Conservation (phyloP, 495 filamentous ascomycete genomes). For the Polyplosphaeria fusca region DNA sequence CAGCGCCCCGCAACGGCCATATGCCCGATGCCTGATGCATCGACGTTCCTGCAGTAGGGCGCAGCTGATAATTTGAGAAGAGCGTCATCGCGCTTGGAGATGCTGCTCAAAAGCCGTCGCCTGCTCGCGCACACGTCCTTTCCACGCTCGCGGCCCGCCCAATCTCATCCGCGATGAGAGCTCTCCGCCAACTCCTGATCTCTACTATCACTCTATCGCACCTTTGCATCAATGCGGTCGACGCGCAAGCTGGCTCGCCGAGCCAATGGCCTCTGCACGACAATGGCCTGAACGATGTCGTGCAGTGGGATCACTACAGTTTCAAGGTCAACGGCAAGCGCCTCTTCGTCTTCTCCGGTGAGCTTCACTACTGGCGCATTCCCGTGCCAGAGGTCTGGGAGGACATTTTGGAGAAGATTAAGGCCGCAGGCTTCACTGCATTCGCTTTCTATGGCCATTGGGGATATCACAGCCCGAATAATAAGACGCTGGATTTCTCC, state of each 20-base stretch:
- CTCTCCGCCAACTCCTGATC: not conserved
- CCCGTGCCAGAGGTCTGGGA: constrained; percentile 59
- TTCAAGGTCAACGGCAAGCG: constrained; percentile 55
- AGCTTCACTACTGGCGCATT: constrained; percentile 58
- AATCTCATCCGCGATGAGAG: not conserved
- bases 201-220: not conserved
- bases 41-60: not conserved
- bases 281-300: constrained; percentile 50
- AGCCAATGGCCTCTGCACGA: constrained; percentile 49
- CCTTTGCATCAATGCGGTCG: not conserved
- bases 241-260: constrained; percentile 7
- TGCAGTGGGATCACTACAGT: constrained; percentile 60
- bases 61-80: not conserved
- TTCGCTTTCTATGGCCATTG: constrained; percentile 56
- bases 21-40: not conserved
- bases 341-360: constrained; percentile 56
- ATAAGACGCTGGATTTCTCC: constrained; percentile 51
- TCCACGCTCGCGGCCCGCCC: not conserved
- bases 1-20: not conserved
- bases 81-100: not conserved
- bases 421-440: constrained; percentile 57
- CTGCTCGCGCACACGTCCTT: not conserved
- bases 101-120: not conserved
- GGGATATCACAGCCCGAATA: constrained; percentile 54
- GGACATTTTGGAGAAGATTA: constrained; percentile 62